Conservation (phyloP, 768 basidiomycete species). For the Trametes coccinea region DNA sequence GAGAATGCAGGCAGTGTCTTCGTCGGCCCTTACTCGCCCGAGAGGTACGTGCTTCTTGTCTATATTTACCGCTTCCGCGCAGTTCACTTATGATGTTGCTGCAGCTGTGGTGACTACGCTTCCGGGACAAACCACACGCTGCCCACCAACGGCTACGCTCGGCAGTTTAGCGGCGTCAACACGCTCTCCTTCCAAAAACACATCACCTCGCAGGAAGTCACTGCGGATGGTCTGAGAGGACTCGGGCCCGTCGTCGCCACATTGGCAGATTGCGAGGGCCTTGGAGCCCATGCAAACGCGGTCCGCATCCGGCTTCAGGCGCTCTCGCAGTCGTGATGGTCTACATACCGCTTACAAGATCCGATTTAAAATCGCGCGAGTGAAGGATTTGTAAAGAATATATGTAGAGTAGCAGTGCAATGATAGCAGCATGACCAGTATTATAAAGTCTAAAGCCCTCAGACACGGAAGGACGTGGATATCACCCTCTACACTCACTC, state of each 20-base stretch:
- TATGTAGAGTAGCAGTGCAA: conserved; percentile 25
- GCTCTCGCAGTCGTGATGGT: conserved; percentile 6
- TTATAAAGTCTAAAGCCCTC: conserved; percentile 23
- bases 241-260: conserved; percentile 89
- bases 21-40: conserved; percentile 92
- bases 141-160: conserved; percentile 94
- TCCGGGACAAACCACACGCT: conserved; percentile 99
- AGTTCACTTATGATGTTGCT: conserved; percentile 8
- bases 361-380: neutral
- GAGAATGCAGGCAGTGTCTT: conserved; percentile 97
- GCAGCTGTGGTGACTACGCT: conserved; percentile 96
- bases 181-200: conserved; percentile 98
- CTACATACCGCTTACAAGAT: neutral
- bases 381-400: conserved; percentile 8
- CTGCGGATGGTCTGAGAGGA: conserved; percentile 66
- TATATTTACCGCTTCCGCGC: neutral
- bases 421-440: conserved; percentile 27
- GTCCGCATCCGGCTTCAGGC: conserved; percentile 75
- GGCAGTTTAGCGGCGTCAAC: conserved; percentile 98
- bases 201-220: conserved; percentile 95
- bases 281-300: conserved; percentile 95
- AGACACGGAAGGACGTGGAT: conserved; percentile 3
- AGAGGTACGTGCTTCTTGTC: conserved; percentile 61
- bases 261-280: conserved; percentile 91
- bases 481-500: conserved; percentile 6